Conservation (phyloP, 202 grass and related monocot species). For the Cymbopogon flexuosus region DNA sequence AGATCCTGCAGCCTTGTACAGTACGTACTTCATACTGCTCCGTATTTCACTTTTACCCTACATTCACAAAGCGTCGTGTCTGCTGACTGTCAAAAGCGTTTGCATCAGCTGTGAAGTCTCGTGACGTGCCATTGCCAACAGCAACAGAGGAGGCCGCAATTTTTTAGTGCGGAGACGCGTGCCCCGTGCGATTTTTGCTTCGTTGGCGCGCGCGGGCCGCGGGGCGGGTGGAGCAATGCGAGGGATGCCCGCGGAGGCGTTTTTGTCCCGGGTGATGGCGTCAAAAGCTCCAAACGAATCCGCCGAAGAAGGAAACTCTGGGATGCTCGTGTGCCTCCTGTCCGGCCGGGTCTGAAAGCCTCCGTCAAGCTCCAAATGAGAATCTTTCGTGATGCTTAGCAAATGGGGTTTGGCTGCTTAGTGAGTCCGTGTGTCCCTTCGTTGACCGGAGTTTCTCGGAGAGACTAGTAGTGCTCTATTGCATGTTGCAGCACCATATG, state of each 20-base stretch:
- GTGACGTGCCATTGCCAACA: too few species aligned
- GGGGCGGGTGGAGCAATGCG: neutral
- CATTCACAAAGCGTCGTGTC: neutral
- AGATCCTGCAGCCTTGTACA: neutral
- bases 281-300: conserved; percentile 41
- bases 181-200: neutral
- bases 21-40: too few species aligned
- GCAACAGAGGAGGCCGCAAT: neutral
- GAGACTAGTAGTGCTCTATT: conserved; percentile 4
- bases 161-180: conserved; percentile 8
- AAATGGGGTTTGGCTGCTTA: too few species aligned
- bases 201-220: neutral
- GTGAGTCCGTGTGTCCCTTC: neutral
- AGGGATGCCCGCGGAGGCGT: neutral
- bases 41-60: too few species aligned
- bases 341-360: conserved; percentile 2
- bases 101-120: neutral
- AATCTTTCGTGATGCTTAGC: neutral
- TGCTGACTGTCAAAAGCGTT: neutral
- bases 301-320: conserved; percentile 8
- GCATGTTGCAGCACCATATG: neutral
- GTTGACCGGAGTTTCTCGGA: neutral
- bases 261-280: conserved; percentile 11
- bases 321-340: conserved; percentile 31
- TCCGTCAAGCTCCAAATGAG: neutral